A percentile compares a stretch with the other conserved stretches of the same genome.
Conservation (phyloP, 225 moss, liverwort and hornwort genomes). For the Pseudisothecium myosuroides region DNA sequence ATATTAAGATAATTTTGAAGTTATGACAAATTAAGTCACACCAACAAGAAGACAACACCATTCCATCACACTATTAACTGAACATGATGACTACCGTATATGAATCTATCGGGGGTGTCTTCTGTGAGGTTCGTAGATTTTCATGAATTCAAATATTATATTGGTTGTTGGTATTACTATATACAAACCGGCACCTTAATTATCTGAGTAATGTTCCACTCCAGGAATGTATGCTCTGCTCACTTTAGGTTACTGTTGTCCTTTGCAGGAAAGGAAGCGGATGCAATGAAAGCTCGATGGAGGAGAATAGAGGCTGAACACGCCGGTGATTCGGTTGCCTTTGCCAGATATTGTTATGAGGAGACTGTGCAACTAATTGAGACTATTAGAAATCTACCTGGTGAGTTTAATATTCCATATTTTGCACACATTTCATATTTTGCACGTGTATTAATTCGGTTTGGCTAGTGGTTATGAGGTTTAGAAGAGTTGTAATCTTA, state of each 20-base stretch:
- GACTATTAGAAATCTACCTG: conserved; percentile 32
- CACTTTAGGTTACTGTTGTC: not conserved
- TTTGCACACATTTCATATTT: not conserved
- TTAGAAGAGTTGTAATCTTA: not conserved
- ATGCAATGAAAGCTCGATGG: conserved; percentile 39
- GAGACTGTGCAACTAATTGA: conserved; percentile 37
- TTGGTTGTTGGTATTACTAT: not conserved
- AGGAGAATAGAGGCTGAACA: conserved; percentile 27
- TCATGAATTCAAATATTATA: not conserved
- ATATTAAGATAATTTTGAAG: not conserved
- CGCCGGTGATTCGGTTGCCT: conserved; percentile 13
- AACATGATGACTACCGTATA: not conserved
- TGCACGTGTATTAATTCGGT: not conserved
- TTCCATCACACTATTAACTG: not conserved
- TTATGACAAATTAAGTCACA: not conserved
- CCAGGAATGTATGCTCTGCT: not conserved
- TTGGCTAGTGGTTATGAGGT: not conserved
- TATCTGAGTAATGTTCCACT: not conserved
- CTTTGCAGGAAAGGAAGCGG: conserved; percentile 38
- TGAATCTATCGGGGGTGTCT: not conserved
- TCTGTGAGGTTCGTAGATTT: not conserved
- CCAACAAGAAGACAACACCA: not conserved
- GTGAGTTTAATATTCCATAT: not conserved
- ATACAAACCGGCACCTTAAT: not conserved
- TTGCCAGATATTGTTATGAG: conserved; percentile 20